Percentiles rank a stretch among this genome's conserved stretches.
These are phyloP conservation scores for Rhizoclosmatium globosum DNA, from an alignment of 192 early-diverging fungal species.

Conservation along the genomic window DNA sequence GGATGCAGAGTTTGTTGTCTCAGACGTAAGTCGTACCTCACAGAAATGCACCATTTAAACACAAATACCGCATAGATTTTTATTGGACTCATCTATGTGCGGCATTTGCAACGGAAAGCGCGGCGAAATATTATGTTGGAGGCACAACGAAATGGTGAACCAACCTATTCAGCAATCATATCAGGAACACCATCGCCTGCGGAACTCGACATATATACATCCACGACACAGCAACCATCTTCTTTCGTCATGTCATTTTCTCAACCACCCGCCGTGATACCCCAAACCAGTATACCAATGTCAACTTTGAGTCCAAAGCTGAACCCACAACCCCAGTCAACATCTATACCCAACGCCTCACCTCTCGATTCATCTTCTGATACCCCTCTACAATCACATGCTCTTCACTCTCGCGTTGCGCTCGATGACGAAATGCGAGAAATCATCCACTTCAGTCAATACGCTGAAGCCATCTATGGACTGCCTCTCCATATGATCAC, in stretches of 20 bases:
- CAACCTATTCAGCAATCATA: neutral
- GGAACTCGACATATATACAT: neutral
- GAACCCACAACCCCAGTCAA: neutral
- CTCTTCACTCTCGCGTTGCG: neutral
- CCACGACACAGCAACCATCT: constrained; percentile 7
- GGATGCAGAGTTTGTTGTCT: constrained; percentile 49
- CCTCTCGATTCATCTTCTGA: neutral
- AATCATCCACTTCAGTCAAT: constrained; percentile 47
- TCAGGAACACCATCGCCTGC: neutral
- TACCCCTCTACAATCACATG: neutral
- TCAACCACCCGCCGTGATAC: neutral
- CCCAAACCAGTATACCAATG: neutral
- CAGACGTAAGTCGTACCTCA: constrained; percentile 36
- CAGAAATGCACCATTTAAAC: neutral
- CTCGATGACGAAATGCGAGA: constrained; percentile 35
- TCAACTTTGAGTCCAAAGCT: neutral
- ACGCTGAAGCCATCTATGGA: constrained; percentile 59
- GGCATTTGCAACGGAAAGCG: constrained; percentile 37
- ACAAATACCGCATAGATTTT: constrained; percentile 30
- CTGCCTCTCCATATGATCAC: constrained; percentile 55
- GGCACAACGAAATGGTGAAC: neutral
- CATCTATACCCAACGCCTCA: neutral
- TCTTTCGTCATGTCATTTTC: neutral
- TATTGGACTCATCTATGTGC: constrained; percentile 48
- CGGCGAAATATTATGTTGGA: neutral